Evolutionary conservation across 2,329 filamentous ascomycete species (phyloP), one percentile per base, ranked within the genome.

Genomic region (Coniosporium tulheliwenetii): DNA sequence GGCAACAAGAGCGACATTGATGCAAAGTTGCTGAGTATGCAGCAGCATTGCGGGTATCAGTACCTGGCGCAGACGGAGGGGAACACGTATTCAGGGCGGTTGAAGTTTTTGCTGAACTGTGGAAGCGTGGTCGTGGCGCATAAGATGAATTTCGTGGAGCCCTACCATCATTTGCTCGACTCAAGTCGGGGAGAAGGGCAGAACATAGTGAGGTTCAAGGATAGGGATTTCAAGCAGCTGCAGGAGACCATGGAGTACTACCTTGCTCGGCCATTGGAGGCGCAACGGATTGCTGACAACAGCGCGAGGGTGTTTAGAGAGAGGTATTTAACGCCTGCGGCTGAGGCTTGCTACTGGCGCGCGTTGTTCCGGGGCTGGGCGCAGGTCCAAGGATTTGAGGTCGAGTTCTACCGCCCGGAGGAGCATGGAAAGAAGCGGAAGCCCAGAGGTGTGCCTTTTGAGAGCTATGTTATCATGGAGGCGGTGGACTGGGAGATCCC

Each of bases 91-190:
- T 57, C 54, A 2, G 56, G 53, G 14, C 49, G 55, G 5, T 46
- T 58, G 19, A 57, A 57, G 39, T 57, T 55, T 39, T 43, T 59
- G 13, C 52, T 56, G 13, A 53, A 51, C 42, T 59, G 56, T 44
- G 48, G 54, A 42, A 54, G 50, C 13, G 50, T 52, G 8, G 46
- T 55, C 14, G 33, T 57, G 31, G 47, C 50, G 30, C 55, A 57
- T 39, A 45, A 50, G 10, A 39, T 55, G n/a, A 48, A 42, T 15
- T 58, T 48, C 42, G 45, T 50, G n/a, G 52, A 56, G 39, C 53
- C 55, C 42, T 49, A 51, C 30, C 52, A 54, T 37, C 52, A 55
- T 42, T 44, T 58, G 12, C 45, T 57, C 19, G 39, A 46, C 10
- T 39, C 47, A 14, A 43, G 43, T 7, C 19, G 19, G 19, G 56